Evolutionary conservation across 257 asterid genomes (phyloP).

Genomic region (Jaltomata sinuosa): DNA sequence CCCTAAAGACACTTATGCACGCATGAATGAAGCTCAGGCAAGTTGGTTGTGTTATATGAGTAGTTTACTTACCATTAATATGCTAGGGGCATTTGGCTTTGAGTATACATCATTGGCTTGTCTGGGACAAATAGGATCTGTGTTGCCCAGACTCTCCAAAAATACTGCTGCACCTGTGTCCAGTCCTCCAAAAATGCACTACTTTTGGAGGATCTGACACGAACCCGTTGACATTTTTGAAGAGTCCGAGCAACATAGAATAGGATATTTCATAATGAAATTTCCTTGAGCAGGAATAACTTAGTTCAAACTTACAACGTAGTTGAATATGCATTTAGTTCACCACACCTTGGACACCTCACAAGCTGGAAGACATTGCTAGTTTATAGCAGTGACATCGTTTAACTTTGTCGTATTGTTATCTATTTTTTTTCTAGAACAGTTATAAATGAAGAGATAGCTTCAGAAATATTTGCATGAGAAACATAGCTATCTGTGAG

Average conservation of each 20-base stretch:
- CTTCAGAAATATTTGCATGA: background rate
- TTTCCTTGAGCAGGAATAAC: background rate
- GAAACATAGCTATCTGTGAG: no score
- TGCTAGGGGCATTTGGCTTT: background rate
- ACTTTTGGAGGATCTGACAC: no score
- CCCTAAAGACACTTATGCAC: slow-evolving; percentile 90
- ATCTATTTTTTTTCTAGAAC: background rate
- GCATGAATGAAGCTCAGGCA: slow-evolving; percentile 89
- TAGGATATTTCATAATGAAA: background rate
- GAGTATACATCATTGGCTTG: background rate
- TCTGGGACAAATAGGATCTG: background rate
- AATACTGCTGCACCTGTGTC: no score
- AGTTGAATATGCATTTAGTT: background rate
- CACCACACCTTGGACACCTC: no score
- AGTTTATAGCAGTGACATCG: background rate
- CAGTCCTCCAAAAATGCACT: no score
- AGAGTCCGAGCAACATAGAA: no score
- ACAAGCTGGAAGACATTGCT: background rate
- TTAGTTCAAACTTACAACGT: background rate
- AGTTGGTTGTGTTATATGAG: slow-evolving; percentile 14
- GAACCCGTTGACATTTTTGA: no score
- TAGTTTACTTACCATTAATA: background rate
- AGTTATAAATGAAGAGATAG: background rate
- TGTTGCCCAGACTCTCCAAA: no score
- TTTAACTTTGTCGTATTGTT: background rate